These are phyloP conservation scores for Hydnum rufescens DNA, from an alignment of 768 basidiomycete genomes.

Conservation along the genomic window DNA sequence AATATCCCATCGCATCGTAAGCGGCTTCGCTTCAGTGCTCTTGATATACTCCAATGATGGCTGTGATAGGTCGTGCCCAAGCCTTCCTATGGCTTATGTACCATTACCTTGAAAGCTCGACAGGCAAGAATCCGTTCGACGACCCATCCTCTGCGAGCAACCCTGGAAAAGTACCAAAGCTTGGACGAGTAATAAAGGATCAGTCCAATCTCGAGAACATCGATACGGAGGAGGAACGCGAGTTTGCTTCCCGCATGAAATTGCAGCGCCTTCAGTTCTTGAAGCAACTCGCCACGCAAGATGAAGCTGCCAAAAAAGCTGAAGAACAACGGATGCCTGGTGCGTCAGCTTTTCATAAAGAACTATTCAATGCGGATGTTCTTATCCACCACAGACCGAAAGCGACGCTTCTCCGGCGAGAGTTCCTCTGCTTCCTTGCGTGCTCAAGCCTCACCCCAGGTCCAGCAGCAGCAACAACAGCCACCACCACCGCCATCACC, in stretches of 20 bases:
- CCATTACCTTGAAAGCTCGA: constrained; percentile 54
- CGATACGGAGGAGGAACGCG: constrained; percentile 56
- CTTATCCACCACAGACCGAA: too few species aligned
- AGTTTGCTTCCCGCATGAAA: constrained; percentile 54
- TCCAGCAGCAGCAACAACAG: too few species aligned
- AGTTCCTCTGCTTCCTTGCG: too few species aligned
- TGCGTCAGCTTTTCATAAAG: neutral
- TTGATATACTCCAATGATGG: too few species aligned
- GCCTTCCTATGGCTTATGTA: constrained; percentile 74
- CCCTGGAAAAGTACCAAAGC: constrained; percentile 41
- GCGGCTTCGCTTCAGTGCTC: too few species aligned
- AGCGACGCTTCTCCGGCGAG: too few species aligned
- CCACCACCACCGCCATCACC: too few species aligned
- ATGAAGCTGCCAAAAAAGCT: neutral
- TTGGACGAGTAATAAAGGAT: constrained; percentile 26
- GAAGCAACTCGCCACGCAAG: neutral
- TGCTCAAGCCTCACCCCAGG: too few species aligned
- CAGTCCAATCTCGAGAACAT: constrained; percentile 51
- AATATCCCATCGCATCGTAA: too few species aligned
- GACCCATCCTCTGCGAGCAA: constrained; percentile 39
- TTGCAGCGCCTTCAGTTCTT: neutral
- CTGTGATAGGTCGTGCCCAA: constrained; percentile 49
- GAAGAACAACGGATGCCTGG: neutral
- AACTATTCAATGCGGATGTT: neutral
- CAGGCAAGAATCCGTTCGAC: constrained; percentile 46